Evolutionary conservation across 2,329 filamentous ascomycete genomes (phyloP), one percentile per base, ranked within the genome.

Genomic region (Penicillium sclerotiorum): DNA sequence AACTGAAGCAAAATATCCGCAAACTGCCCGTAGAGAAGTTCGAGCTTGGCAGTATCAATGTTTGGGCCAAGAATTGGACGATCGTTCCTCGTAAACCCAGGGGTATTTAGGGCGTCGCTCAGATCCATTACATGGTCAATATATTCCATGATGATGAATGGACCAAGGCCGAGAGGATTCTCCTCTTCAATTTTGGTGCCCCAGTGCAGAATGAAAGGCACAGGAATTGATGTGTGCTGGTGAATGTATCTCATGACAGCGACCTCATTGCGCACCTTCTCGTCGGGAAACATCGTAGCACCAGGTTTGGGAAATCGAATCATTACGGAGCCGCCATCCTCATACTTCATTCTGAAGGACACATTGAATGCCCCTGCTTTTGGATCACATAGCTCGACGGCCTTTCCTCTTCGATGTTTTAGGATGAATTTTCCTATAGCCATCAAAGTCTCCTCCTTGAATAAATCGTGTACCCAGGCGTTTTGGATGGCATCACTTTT

Each of bases 141-240:
- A 47, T 65, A 69, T 15, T 63, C 61, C 66, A 72, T 69, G 20
- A 71, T 64, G 15, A 73, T 72, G 43, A 28, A 41, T 12, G 39
- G 39, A 8, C 39, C 25, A 11, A 41, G 39, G 5, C 13, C n/a
- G 11, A 41, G 22, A 11, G 39, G 39, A 23, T 8, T 28, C 12
- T 28, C 22, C 9, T 8, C n/a, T n/a, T n/a, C n/a, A n/a, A n/a
- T n/a, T n/a, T 30, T 27, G 4, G 39, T 7, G 18, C 39, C 39
- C 22, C 5, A 18, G n/a, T 41, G 38, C 13, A 18, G 5, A 41
- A 41, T 28, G 6, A 41, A 41, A 1, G 38, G 38, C 7, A 41
- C 22, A 2, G 22, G 38, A 2, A 41, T 28, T 5, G 22, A 28
- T 9, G 38, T 41, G 2, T 41, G 23, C 11, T 41, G 18, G 2